Conservation (phyloP, 768 basidiomycete species). For the Amanita pseudoporphyria region DNA sequence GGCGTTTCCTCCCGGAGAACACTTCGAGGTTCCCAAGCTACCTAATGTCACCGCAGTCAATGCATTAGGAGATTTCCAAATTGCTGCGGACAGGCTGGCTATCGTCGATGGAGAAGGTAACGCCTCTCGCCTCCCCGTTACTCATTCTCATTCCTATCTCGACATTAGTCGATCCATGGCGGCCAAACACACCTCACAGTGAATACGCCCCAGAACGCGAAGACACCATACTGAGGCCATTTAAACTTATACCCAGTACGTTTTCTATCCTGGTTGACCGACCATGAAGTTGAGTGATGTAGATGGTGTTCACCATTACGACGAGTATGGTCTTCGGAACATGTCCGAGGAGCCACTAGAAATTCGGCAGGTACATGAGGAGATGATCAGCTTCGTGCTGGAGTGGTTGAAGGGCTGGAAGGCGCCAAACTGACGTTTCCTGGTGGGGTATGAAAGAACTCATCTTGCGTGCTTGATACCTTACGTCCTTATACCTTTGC, state of each 20-base stretch:
- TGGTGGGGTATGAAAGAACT: too few species aligned
- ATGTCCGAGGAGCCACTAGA: slow-evolving; percentile 58
- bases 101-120: slow-evolving; percentile 81
- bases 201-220: slow-evolving; percentile 54
- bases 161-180: slow-evolving; percentile 79
- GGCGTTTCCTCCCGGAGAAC: slow-evolving; percentile 72
- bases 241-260: slow-evolving; percentile 81
- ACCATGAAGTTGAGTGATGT: slow-evolving; percentile 1
- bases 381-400: slow-evolving; percentile 72
- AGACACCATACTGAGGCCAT: slow-evolving; percentile 69
- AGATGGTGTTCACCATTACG: slow-evolving; percentile 72
- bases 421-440: neutral
- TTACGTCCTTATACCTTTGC: too few species aligned
- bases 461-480: neutral
- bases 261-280: slow-evolving; percentile 6
- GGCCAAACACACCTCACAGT: slow-evolving; percentile 78
- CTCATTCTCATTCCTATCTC: neutral
- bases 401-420: slow-evolving; percentile 44
- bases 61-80: slow-evolving; percentile 71
- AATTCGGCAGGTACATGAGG: slow-evolving; percentile 71
- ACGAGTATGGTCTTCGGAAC: slow-evolving; percentile 65
- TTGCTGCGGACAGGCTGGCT: slow-evolving; percentile 73
- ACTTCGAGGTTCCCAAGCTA: slow-evolving; percentile 57
- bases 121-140: slow-evolving; percentile 7
- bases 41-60: slow-evolving; percentile 86